phyloP scores from a whole-genome alignment of 495 filamentous ascomycete species.

The Podospora didyma region DNA sequence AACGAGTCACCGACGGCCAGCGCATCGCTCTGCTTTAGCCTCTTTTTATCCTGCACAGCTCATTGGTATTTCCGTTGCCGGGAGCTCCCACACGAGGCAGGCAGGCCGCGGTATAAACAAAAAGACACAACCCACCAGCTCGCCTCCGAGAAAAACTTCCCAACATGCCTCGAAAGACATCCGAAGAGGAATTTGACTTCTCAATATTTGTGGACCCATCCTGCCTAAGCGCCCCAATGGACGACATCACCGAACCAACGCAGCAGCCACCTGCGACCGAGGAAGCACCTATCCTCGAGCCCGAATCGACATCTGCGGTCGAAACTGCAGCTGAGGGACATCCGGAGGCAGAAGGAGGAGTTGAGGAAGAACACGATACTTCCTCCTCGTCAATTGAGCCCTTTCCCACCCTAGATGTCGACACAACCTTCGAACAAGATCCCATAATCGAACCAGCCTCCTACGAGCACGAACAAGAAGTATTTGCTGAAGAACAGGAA shows the following conservation, averaged over 20 bases:
- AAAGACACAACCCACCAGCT: background rate
- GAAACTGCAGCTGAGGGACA: background rate
- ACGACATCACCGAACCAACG: constrained; percentile 18
- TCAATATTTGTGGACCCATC: constrained; percentile 41
- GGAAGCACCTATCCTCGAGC: no score
- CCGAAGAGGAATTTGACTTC: constrained; percentile 32
- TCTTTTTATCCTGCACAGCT: constrained; percentile 1
- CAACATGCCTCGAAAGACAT: constrained; percentile 19
- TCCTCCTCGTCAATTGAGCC: background rate
- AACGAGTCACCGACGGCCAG: constrained; percentile 22
- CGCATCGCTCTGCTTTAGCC: constrained; percentile 21
- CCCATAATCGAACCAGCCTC: background rate
- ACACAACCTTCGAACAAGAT: background rate
- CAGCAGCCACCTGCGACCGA: background rate
- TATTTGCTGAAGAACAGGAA: background rate
- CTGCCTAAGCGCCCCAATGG: constrained; percentile 33
- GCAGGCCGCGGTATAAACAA: constrained; percentile 15
- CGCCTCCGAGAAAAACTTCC: background rate
- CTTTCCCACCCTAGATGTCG: background rate
- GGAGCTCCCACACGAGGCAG: constrained; percentile 11
- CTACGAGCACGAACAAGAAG: background rate
- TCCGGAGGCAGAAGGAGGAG: background rate
- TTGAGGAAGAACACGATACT: background rate
- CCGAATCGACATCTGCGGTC: no score
- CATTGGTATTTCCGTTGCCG: constrained; percentile 23